Conservation (phyloP, 78 protist genomes). For the Dictyostelium citrinum region DNA sequence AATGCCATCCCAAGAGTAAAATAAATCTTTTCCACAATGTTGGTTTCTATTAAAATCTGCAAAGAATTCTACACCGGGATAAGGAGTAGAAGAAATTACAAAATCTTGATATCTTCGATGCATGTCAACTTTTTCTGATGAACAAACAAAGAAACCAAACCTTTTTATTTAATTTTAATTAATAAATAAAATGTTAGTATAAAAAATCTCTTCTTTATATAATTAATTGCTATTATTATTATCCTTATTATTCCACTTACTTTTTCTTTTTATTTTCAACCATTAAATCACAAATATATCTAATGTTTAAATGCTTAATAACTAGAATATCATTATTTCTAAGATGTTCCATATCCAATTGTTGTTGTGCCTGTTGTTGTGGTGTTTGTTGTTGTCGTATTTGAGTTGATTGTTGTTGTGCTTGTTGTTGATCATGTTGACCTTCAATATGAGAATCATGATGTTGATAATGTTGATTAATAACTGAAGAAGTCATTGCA, state of each 20-base stretch:
- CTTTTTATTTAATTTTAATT: neutral
- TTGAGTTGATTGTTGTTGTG: neutral
- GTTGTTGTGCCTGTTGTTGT: slow-evolving; percentile 16
- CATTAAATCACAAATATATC: slow-evolving; percentile 75
- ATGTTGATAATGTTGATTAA: neutral
- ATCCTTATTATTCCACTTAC: slow-evolving; percentile 4
- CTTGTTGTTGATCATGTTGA: neutral
- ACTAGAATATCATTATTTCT: slow-evolving; percentile 61
- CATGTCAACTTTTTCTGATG: slow-evolving; percentile 72
- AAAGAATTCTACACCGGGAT: slow-evolving; percentile 78
- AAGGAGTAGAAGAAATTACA: slow-evolving; percentile 48
- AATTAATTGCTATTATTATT: neutral
- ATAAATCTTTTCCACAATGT: slow-evolving; percentile 43
- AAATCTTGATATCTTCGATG: slow-evolving; percentile 65
- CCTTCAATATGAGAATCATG: neutral
- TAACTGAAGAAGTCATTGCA: neutral
- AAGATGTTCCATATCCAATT: slow-evolving; percentile 45
- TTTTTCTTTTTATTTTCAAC: slow-evolving; percentile 76
- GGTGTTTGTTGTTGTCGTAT: neutral
- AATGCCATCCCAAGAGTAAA: slow-evolving; percentile 38
- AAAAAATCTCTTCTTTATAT: neutral
- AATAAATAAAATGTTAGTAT: neutral
- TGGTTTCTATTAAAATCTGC: slow-evolving; percentile 40
- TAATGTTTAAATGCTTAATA: slow-evolving; percentile 53
- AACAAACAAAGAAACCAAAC: slow-evolving; percentile 75